Evolutionary conservation across 2,329 filamentous ascomycete species (phyloP).

Genomic region (Bipolaris gigantea): DNA sequence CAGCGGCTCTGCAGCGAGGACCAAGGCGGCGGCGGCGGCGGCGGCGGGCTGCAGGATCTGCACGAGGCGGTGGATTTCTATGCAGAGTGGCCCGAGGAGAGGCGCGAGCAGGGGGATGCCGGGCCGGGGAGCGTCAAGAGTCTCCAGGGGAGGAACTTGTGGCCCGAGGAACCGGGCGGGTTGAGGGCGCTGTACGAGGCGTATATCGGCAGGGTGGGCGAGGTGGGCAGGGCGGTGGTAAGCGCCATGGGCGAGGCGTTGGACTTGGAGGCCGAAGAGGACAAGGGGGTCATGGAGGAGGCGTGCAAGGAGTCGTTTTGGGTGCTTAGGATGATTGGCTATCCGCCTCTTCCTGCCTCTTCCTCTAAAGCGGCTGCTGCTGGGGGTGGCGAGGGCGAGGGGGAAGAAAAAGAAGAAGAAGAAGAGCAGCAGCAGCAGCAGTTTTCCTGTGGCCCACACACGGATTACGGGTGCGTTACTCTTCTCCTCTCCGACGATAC

Average conservation of each 20-base stretch:
- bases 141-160: constrained; percentile 49
- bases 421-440: constrained; percentile 19
- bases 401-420: not conserved
- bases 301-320: constrained; percentile 43
- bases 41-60: constrained; percentile 42
- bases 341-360: constrained; percentile 34
- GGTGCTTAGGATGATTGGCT: constrained; percentile 48
- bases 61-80: constrained; percentile 49
- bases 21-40: constrained; percentile 42
- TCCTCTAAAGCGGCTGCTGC: not conserved
- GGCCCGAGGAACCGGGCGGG: constrained; percentile 42
- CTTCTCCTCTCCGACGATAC: constrained; percentile 51
- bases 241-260: constrained; percentile 46
- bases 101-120: constrained; percentile 17
- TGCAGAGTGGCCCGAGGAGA: constrained; percentile 35
- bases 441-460: constrained; percentile 48
- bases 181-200: constrained; percentile 37
- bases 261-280: constrained; percentile 22
- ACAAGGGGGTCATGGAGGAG: constrained; percentile 39
- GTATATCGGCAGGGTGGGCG: constrained; percentile 34
- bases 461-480: constrained; percentile 53
- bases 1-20: constrained; percentile 44
- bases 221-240: constrained; percentile 40
- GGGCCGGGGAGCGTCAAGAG: constrained; percentile 30
- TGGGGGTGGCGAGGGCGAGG: too few species aligned